Base-by-base conservation (phyloP, 495 filamentous ascomycete genomes). In the Xylaria bambusicola region DNA sequence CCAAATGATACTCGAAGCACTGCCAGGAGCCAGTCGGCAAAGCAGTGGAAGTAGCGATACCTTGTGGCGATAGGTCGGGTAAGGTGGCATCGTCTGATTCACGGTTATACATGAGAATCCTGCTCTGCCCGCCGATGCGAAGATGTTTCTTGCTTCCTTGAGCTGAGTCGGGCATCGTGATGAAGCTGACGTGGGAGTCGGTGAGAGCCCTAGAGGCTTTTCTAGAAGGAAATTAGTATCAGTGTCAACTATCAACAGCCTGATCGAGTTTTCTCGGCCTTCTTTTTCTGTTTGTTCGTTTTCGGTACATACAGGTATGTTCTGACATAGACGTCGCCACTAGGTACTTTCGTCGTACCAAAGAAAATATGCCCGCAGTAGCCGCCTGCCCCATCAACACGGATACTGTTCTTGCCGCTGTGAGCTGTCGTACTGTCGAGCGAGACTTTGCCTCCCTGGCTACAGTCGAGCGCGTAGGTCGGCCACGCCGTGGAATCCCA, bases 281-380 rank as follows among this genome's bases (percentile, higher is more conserved):
- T 10, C 35, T 52, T 31, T 52, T 18, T 21, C 41, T n/a, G n/a
- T 27, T 41, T 41, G 15, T 49, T 17, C 12, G 12, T 27, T 21
- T 6, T n/a, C 24, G 2, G 17, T 33, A 78, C 81, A 75, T 70
- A 84, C 82, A 85, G 33, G 38, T 59, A 84, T 51, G 71, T 67
- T 68, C 81, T 68, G 35, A 85, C 80, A 60, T 83, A 84, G 44
- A 85, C 66, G 64, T 84, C 80, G 24, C 81, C 82, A 40, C 61
- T 75, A n/a, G 82, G 81, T 9, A 85, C 69, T 27, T 77, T 73
- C 8, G 74, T 81, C 10, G 81, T 85, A 60, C 82, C 82, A 58
- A 85, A 77, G 73, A 84, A 85, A 40, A 83, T 80, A 58, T 85
- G 82, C 55, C 82, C 82, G 64, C 82, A 85, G 69, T 77, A 85